Evolutionary conservation across 768 basidiomycete species (phyloP).

Genomic region (Trametes cubensis): DNA sequence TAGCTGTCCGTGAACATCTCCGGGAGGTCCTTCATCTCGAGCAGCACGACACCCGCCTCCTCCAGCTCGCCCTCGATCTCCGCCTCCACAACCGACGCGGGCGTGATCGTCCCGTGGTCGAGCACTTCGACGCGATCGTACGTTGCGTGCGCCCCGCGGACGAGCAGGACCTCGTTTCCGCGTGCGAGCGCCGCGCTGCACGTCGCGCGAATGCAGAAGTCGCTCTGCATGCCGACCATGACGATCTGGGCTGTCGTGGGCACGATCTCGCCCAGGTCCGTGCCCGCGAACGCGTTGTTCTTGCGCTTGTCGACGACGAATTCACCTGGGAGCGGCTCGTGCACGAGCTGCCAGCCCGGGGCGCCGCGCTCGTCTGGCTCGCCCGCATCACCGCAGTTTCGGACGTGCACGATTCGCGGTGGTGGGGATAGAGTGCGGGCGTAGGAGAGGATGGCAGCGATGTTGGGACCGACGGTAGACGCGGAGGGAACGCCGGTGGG

Average conservation of each 20-base stretch:
- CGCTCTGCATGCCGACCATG: conserved; percentile 68
- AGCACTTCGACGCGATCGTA: conserved; percentile 66
- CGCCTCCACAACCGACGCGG: conserved; percentile 52
- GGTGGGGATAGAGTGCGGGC: conserved; percentile 52
- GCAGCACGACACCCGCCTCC: conserved; percentile 63
- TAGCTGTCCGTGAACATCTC: conserved; percentile 61
- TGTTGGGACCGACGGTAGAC: conserved; percentile 46
- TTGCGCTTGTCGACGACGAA: conserved; percentile 60
- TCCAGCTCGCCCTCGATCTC: conserved; percentile 70
- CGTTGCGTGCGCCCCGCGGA: conserved; percentile 68
- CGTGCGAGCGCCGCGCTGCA: conserved; percentile 62
- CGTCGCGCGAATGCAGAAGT: conserved; percentile 57
- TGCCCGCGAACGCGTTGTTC: conserved; percentile 72
- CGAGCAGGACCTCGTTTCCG: conserved; percentile 68
- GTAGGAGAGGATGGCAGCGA: conserved; percentile 49
- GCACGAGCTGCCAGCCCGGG: conserved; percentile 64
- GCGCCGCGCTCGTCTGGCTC: conserved; percentile 61
- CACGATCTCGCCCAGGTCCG: conserved; percentile 52
- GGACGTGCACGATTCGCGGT: conserved; percentile 62
- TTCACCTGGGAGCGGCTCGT: conserved; percentile 53
- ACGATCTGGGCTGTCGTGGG: conserved; percentile 60
- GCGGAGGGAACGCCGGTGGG: conserved; percentile 55
- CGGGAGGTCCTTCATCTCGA: conserved; percentile 68
- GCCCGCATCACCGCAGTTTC: conserved; percentile 62
- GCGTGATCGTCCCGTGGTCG: conserved; percentile 49